Evolutionary conservation across 768 basidiomycete genomes (phyloP).

Genomic region (Amanita pallidorosea): DNA sequence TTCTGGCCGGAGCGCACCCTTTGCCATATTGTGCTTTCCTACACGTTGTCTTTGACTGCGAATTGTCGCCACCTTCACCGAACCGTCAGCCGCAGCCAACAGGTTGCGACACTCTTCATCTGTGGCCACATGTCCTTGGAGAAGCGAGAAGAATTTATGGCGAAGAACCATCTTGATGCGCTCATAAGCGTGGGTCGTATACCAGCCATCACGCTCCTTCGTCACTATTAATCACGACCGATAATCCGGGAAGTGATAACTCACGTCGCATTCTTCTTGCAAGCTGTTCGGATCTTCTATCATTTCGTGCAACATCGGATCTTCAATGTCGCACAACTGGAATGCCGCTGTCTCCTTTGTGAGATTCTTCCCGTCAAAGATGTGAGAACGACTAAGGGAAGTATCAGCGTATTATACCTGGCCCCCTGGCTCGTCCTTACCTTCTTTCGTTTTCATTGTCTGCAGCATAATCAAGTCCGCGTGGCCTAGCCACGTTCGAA

Average conservation of each 20-base stretch:
- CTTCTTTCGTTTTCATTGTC: constrained; percentile 32
- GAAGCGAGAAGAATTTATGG: constrained; percentile 74
- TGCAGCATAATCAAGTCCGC: constrained; percentile 26
- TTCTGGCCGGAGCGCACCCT: constrained; percentile 72
- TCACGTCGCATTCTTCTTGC: constrained; percentile 64
- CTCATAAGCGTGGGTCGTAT: constrained; percentile 61
- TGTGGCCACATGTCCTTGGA: constrained; percentile 61
- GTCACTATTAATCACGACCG: neutral
- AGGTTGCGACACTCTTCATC: constrained; percentile 66
- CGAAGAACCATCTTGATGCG: constrained; percentile 78
- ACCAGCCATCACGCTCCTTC: constrained; percentile 88
- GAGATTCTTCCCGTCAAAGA: constrained; percentile 79
- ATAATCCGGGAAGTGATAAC: constrained; percentile 16
- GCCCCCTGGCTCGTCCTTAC: constrained; percentile 17
- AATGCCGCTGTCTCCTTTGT: constrained; percentile 86
- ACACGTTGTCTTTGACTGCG: constrained; percentile 44
- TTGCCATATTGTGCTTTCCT: constrained; percentile 84
- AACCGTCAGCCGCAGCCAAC: constrained; percentile 32
- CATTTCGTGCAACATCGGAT: constrained; percentile 74
- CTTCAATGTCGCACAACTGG: constrained; percentile 87
- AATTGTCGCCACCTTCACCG: constrained; percentile 27
- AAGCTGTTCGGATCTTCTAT: constrained; percentile 65
- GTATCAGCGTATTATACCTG: constrained; percentile 5
- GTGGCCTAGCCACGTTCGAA: constrained; percentile 27
- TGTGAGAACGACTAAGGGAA: constrained; percentile 51